Conservation (phyloP, 2,329 filamentous ascomycete genomes). For the Sporothrix pallida region DNA sequence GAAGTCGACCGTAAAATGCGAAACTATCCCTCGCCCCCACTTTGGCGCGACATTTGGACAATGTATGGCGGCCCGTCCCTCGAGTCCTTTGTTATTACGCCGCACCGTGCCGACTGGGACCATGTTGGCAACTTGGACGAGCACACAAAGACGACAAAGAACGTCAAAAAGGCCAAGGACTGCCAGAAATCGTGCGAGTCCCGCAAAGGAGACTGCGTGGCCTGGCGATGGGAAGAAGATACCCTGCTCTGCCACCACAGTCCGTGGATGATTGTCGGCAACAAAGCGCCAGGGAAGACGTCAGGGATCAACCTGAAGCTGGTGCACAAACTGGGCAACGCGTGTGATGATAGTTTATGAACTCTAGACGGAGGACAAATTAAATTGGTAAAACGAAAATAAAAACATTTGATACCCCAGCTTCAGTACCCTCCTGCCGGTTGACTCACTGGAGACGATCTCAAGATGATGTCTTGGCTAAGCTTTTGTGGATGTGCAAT, state of each 20-base stretch:
- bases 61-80: slow-evolving; percentile 20
- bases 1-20: not conserved
- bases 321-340: not conserved
- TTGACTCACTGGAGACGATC: no score
- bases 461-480: no score
- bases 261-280: slow-evolving; percentile 25
- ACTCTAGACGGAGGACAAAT: no score
- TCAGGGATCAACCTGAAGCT: not conserved
- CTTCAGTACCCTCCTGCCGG: no score
- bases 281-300: not conserved
- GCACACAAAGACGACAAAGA: not conserved
- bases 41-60: slow-evolving; percentile 16
- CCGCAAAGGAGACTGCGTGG: not conserved
- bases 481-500: no score
- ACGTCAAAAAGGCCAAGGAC: not conserved
- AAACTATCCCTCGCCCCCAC: not conserved
- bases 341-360: not conserved
- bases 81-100: not conserved
- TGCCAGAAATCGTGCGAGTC: not conserved
- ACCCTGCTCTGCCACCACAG: slow-evolving; percentile 13
- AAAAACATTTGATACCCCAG: not conserved
- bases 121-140: slow-evolving; percentile 17
- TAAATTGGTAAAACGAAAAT: not conserved
- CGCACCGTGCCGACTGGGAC: slow-evolving; percentile 11
- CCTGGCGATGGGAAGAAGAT: not conserved